Evolutionary conservation across 257 asterid genomes (phyloP).

Genomic region (Eustoma russellianum): DNA sequence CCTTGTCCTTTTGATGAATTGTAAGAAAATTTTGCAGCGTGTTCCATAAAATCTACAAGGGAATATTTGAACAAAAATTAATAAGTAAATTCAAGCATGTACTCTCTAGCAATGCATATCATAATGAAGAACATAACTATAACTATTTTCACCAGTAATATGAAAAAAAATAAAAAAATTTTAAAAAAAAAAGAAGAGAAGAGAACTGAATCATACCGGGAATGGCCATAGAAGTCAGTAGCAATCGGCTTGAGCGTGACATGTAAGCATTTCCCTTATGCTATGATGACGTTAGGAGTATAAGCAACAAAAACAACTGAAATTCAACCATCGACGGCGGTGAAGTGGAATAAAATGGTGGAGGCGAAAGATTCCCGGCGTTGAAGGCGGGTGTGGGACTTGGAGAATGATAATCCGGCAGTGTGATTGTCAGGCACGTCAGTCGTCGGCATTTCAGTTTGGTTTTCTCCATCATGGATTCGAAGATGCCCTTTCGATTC

Average conservation of each 20-base stretch:
- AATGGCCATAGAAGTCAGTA: slow-evolving; percentile 47
- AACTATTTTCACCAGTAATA: too few species aligned
- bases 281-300: background rate
- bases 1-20: too few species aligned
- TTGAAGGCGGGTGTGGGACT: too few species aligned
- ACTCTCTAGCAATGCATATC: background rate
- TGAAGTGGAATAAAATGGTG: background rate
- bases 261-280: slow-evolving; percentile 29
- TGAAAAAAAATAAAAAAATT: background rate
- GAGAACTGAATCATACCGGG: slow-evolving; percentile 23
- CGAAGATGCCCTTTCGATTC: too few species aligned
- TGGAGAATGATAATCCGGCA: too few species aligned
- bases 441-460: too few species aligned
- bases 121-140: background rate
- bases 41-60: too few species aligned
- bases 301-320: background rate
- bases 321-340: background rate
- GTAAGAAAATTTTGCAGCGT: too few species aligned
- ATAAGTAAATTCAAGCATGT: background rate
- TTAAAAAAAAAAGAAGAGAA: background rate
- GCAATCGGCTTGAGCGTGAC: slow-evolving; percentile 15
- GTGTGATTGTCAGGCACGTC: too few species aligned
- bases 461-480: too few species aligned
- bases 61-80: background rate
- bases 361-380: background rate